These are phyloP conservation scores for Medicago truncatula DNA, from an alignment of 306 rosid genomes.

Conservation along the genomic window DNA sequence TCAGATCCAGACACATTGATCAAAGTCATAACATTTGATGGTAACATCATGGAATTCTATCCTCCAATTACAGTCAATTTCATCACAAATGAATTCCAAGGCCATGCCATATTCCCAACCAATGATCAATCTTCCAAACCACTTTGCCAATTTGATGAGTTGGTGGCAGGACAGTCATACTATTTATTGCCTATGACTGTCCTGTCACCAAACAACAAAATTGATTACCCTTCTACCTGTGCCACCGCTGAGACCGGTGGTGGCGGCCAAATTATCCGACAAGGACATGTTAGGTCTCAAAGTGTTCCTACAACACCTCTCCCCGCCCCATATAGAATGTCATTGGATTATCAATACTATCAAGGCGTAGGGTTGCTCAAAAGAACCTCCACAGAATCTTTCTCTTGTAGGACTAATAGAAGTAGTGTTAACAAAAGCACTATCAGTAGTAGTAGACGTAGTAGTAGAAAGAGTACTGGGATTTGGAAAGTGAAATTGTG, in stretches of 20 bases:
- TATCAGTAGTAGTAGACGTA: not conserved
- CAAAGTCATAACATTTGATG: conserved; percentile 68
- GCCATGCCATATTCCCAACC: conserved; percentile 69
- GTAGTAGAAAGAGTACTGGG: conserved; percentile 24
- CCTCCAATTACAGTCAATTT: conserved; percentile 62
- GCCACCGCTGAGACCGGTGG: not conserved
- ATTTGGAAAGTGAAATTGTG: conserved; percentile 89
- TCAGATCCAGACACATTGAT: conserved; percentile 54
- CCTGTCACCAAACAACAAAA: conserved; percentile 50
- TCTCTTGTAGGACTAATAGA: conserved; percentile 46
- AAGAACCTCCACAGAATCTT: conserved; percentile 57
- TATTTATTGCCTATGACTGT: conserved; percentile 53
- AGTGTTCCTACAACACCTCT: conserved; percentile 58
- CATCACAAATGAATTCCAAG: conserved; percentile 70
- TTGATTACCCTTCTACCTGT: not conserved
- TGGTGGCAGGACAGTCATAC: conserved; percentile 68
- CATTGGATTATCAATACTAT: conserved; percentile 57
- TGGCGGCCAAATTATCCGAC: not conserved
- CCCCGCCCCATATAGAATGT: conserved; percentile 69
- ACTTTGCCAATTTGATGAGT: conserved; percentile 55
- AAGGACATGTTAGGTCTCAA: conserved; percentile 60
- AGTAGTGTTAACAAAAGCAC: not conserved
- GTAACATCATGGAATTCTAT: conserved; percentile 83
- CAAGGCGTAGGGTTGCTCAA: conserved; percentile 50
- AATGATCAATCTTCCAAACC: conserved; percentile 77